phyloP scores from a whole-genome alignment of 2,329 filamentous ascomycete genomes.

The Dendryphion nanum region DNA sequence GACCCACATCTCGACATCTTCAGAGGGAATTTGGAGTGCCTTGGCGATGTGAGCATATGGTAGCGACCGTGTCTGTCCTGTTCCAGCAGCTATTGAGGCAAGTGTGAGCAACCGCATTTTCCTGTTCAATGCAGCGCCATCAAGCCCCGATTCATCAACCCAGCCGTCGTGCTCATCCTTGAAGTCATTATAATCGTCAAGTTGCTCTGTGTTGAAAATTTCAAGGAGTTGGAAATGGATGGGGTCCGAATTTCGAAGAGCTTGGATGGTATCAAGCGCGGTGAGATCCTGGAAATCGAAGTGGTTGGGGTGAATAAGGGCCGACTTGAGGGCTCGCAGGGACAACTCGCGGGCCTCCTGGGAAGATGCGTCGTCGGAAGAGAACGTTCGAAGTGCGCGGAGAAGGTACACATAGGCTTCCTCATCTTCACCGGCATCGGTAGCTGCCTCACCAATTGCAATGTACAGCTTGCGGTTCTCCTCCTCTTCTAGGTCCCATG shows the following conservation, averaged over 20 bases:
- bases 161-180: slow-evolving; percentile 86
- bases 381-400: slow-evolving; percentile 75
- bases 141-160: slow-evolving; percentile 71
- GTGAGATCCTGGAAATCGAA: slow-evolving; percentile 74
- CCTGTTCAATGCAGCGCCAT: slow-evolving; percentile 74
- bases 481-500: slow-evolving; percentile 80
- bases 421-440: slow-evolving; percentile 73
- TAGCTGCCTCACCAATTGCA: slow-evolving; percentile 76
- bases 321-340: slow-evolving; percentile 63
- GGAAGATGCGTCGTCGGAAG: slow-evolving; percentile 55
- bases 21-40: slow-evolving; percentile 75
- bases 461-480: slow-evolving; percentile 83
- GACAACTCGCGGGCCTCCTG: slow-evolving; percentile 59
- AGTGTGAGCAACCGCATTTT: slow-evolving; percentile 97
- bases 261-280: slow-evolving; percentile 74
- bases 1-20: slow-evolving; percentile 96
- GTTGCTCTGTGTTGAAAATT: slow-evolving; percentile 89
- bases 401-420: slow-evolving; percentile 72
- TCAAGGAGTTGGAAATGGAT: slow-evolving; percentile 90
- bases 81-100: slow-evolving; percentile 80
- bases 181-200: slow-evolving; percentile 96
- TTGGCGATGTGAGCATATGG: slow-evolving; percentile 83
- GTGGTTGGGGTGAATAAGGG: slow-evolving; percentile 64
- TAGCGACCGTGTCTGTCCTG: slow-evolving; percentile 75
- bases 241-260: slow-evolving; percentile 78